These are phyloP conservation scores for Pseudozyma flocculosa DNA, from an alignment of 1,284 basidiomycete genomes.

Conservation along the genomic window DNA sequence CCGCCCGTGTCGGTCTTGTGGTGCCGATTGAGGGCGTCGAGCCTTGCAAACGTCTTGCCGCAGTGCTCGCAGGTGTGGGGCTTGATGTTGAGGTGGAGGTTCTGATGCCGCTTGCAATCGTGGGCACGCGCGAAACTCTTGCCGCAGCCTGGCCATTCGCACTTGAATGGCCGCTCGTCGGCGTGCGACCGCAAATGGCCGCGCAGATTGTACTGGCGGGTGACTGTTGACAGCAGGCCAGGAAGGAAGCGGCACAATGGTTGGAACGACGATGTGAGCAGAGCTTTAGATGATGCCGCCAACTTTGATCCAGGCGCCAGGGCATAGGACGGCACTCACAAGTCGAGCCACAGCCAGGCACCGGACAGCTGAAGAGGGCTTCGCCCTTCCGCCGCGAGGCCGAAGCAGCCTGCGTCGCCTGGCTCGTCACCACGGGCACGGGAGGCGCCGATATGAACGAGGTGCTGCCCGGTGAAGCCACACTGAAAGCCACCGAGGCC, in stretches of 20 bases:
- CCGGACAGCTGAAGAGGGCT: conserved; percentile 86
- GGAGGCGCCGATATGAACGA: conserved; percentile 13
- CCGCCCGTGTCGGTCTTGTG: conserved; percentile 47
- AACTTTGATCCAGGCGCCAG: too few species aligned
- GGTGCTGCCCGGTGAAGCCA: conserved; percentile 21
- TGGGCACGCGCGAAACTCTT: conserved; percentile 93
- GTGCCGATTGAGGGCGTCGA: conserved; percentile 79
- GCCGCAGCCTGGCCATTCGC: conserved; percentile 86
- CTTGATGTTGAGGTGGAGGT: conserved; percentile 73
- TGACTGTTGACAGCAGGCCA: conserved; percentile 18
- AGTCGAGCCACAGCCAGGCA: conserved; percentile 90
- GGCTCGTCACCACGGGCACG: conserved; percentile 71
- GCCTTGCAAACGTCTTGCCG: conserved; percentile 87
- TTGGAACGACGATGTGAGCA: too few species aligned
- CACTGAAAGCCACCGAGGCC: conserved; percentile 12
- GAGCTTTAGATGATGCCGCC: too few species aligned
- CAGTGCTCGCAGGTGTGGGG: conserved; percentile 87
- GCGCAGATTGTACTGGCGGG: conserved; percentile 62
- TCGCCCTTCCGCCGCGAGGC: conserved; percentile 84
- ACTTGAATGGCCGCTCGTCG: conserved; percentile 89
- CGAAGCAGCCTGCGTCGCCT: conserved; percentile 89
- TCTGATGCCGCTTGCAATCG: conserved; percentile 79
- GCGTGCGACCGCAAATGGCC: conserved; percentile 95
- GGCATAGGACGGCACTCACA: too few species aligned
- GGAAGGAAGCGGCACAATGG: conserved; percentile 27